A percentile compares a stretch with the other conserved stretches of the same genome.
Conservation (phyloP, 495 filamentous ascomycete genomes). For the Neurospora sp. region DNA sequence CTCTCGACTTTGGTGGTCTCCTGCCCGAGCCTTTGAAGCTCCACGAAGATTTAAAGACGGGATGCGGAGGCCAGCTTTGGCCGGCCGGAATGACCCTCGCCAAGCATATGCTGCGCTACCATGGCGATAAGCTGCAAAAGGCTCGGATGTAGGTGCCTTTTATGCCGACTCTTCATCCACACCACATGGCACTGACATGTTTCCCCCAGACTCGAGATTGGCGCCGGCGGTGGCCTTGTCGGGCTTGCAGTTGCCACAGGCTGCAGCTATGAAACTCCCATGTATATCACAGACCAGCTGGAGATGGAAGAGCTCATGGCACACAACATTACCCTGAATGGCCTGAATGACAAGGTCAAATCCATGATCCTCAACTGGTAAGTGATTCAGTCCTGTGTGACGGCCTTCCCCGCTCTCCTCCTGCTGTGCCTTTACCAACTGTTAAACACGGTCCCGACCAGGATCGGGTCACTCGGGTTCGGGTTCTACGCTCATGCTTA, state of each 20-base stretch:
- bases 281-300: constrained; percentile 77
- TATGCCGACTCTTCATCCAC: not conserved
- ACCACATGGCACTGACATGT: constrained; percentile 4
- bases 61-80: constrained; percentile 90
- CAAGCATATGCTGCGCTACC: constrained; percentile 70
- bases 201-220: constrained; percentile 67
- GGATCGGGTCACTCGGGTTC: not conserved
- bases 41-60: constrained; percentile 72
- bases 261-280: constrained; percentile 37
- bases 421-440: not conserved
- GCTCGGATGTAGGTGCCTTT: constrained; percentile 61
- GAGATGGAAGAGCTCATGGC: constrained; percentile 77
- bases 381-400: constrained; percentile 6
- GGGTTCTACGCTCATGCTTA: constrained; percentile 1
- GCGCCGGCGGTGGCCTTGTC: constrained; percentile 84
- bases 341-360: constrained; percentile 48
- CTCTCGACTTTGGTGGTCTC: constrained; percentile 64
- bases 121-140: constrained; percentile 45
- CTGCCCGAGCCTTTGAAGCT: constrained; percentile 58
- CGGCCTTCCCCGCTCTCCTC: not conserved
- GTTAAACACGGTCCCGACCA: not conserved
- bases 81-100: constrained; percentile 83
- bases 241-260: constrained; percentile 58
- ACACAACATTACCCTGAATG: constrained; percentile 73
- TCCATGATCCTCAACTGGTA: constrained; percentile 70